phyloP scores from a whole-genome alignment of 495 filamentous ascomycete genomes.

The Lichenothelia convexa region DNA sequence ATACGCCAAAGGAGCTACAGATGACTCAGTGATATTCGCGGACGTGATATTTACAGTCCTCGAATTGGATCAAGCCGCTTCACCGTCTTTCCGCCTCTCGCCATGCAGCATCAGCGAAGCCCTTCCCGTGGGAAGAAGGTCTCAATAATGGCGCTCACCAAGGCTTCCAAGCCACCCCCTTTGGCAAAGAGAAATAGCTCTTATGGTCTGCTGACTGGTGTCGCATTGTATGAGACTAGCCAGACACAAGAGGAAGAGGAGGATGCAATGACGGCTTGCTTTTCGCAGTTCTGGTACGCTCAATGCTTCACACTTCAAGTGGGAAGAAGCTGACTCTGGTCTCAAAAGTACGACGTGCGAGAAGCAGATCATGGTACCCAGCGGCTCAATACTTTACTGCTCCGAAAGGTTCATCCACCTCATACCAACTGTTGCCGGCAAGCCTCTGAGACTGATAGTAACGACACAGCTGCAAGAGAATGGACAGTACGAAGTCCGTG shows the following conservation, averaged over 20 bases:
- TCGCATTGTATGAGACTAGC: too few relatives aligned
- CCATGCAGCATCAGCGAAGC: too few relatives aligned
- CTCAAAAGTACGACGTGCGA: constrained; percentile 40
- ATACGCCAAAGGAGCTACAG: too few relatives aligned
- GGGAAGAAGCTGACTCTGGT: background rate
- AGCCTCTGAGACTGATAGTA: background rate
- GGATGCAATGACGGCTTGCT: constrained; percentile 41
- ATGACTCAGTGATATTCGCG: too few relatives aligned
- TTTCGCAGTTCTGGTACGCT: constrained; percentile 50
- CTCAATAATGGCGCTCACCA: too few relatives aligned
- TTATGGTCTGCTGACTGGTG: too few relatives aligned
- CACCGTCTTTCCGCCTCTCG: too few relatives aligned
- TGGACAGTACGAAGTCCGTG: constrained; percentile 16
- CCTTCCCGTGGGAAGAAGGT: too few relatives aligned
- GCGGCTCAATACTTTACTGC: constrained; percentile 35
- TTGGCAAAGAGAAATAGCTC: too few relatives aligned
- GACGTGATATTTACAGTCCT: too few relatives aligned
- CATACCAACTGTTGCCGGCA: background rate
- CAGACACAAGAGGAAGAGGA: constrained; percentile 28
- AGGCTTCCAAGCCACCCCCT: too few relatives aligned
- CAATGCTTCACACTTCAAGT: background rate
- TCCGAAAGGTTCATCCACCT: constrained; percentile 20
- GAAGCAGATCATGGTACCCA: constrained; percentile 47
- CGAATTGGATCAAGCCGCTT: too few relatives aligned
- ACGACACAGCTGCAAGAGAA: constrained; percentile 23